phyloP scores from a whole-genome alignment of 768 basidiomycete genomes.

The Leccinum variicolor region DNA sequence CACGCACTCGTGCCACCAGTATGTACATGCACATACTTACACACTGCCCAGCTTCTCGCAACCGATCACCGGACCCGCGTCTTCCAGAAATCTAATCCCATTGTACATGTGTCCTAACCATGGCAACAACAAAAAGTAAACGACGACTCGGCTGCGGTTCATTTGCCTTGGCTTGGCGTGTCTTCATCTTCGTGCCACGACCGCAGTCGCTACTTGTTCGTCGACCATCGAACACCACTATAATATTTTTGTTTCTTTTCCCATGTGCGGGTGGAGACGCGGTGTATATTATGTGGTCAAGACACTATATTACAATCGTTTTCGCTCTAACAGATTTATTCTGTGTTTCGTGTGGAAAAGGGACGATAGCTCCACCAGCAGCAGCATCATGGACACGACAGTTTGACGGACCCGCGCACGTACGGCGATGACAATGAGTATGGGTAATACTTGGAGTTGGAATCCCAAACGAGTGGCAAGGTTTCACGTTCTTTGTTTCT shows the following conservation, averaged over 20 bases:
- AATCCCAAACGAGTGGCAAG: slow-evolving; percentile 7
- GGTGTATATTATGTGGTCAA: not conserved
- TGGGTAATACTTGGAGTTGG: not conserved
- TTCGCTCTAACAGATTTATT: not conserved
- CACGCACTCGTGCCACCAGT: not conserved
- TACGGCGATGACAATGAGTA: not conserved
- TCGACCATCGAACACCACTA: not conserved
- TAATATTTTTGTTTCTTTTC: not conserved
- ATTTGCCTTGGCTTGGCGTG: not conserved
- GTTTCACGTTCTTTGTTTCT: slow-evolving; percentile 10
- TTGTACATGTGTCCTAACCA: not conserved
- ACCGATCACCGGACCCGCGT: not conserved
- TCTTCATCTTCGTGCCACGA: not conserved
- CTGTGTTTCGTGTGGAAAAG: not conserved
- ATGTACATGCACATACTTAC: not conserved
- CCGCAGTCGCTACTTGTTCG: not conserved
- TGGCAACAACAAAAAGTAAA: not conserved
- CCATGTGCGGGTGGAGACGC: too few species aligned
- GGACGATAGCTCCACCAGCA: not conserved
- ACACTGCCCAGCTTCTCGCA: not conserved
- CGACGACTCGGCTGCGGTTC: not conserved
- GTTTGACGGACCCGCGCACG: not conserved
- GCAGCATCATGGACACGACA: not conserved
- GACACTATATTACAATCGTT: not conserved
- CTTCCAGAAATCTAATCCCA: not conserved